phyloP scores from a whole-genome alignment of 106 monocot species.

The Alisma plantagoaquatica region DNA sequence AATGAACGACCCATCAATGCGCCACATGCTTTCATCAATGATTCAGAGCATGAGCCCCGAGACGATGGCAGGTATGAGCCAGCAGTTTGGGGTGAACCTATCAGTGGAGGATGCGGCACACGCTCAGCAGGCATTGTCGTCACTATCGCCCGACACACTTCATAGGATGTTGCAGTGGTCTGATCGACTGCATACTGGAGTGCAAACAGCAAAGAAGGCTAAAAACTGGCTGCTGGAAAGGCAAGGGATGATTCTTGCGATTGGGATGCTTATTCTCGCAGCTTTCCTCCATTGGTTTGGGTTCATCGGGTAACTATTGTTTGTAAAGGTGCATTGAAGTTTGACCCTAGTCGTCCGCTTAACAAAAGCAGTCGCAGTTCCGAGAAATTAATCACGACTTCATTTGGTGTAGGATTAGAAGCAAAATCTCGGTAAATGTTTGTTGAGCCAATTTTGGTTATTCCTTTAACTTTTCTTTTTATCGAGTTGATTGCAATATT shows the following conservation, averaged over 20 bases:
- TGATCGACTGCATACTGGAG: conserved; percentile 45
- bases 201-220: conserved; percentile 47
- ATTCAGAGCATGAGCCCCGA: conserved; percentile 87
- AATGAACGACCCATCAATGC: conserved; percentile 87
- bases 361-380: too few relatives aligned
- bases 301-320: conserved; percentile 50
- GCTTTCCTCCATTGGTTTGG: conserved; percentile 62
- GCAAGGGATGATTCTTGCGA: conserved; percentile 58
- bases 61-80: conserved; percentile 82
- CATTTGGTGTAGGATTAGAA: too few relatives aligned
- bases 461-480: too few relatives aligned
- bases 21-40: conserved; percentile 81
- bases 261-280: conserved; percentile 60
- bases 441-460: too few relatives aligned
- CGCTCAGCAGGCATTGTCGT: conserved; percentile 70
- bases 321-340: too few relatives aligned
- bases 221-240: conserved; percentile 78
- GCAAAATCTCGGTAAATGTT: too few relatives aligned
- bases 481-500: too few relatives aligned
- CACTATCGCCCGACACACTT: conserved; percentile 59
- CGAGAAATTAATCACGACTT: too few relatives aligned
- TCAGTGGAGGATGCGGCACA: conserved; percentile 77
- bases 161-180: conserved; percentile 93
- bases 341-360: too few relatives aligned
- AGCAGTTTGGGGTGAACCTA: conserved; percentile 80